Base-by-base conservation (phyloP, 805 yeast species). In the Kodamaea jinghongensis region DNA sequence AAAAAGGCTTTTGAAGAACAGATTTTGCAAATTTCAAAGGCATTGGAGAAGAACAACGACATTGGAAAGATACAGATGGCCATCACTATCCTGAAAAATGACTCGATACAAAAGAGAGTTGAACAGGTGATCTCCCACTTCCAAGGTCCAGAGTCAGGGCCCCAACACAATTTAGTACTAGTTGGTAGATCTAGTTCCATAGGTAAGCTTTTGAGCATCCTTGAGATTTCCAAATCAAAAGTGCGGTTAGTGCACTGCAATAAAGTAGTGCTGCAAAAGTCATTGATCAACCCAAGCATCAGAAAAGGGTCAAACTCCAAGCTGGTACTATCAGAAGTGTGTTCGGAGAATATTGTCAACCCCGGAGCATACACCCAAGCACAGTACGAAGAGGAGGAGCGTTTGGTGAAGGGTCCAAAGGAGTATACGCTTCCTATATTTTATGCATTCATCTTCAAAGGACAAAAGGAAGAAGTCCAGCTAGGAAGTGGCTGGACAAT, bases 381-480 rank as follows among this genome's bases (percentile, higher is more conserved):
- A 40, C 32, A 43, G 38, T 2, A 50, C 15, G 43, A 47, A 25
- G 17, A 40, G 12, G 47, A 36, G 11, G 20, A 39, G 4, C 38
- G 46, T 6, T 48, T 40, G 20, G 44, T 57, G n/a, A 39, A 39
- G 17, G 61, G 60, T n/a, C 47, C 43, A 12, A 55, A 55, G 37
- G 51, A 43, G 28, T 56, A 47, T 33, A 42, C 44, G 17, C 40
- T 54, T 6, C 55, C 60, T 8, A 39, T 55, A 4, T 41, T 56
- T 43, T 46, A 48, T 13, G 39, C 54, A 6, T 33, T 52, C 12
- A 41, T 56, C 17, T 41, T 39, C 17, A 20, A 23, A 12, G 39
- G 34, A 11, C 20, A 11, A 11, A 15, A 36, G 25, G 17, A 26
- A n/a, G 13, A 17, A n/a, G 26, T 15, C 4, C 8, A 11, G 23